Evolutionary conservation across 192 early-diverging fungal genomes (phyloP), one percentile per base, ranked within the genome.

Genomic region (Cetraspora pellucida): DNA sequence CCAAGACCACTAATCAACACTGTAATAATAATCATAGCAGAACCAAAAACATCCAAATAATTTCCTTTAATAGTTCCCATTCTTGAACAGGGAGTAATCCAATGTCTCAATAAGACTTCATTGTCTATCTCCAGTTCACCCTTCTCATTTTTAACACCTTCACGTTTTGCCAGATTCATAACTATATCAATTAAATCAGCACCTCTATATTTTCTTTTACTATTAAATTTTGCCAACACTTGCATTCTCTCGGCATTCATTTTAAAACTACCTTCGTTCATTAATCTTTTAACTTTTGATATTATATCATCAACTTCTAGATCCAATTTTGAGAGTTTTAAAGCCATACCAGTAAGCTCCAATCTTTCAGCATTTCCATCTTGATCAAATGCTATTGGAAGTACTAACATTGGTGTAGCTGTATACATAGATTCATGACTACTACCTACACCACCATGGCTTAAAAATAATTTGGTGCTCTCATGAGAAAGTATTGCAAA

Each of bases 401-500:
- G 64, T 3, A 74, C 6, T n/a, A 84, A 55, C 57, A 82, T 66
- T 13, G 60, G 79, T 30, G 47, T 77, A 1, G 76, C 74, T n/a
- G n/a, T n/a, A n/a, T n/a, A n/a, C n/a, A n/a, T n/a, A n/a, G n/a
- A n/a, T n/a, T n/a, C n/a, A n/a, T 80, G 58, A 28, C 72, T 27
- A 14, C 79, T 80, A 11, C 57, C 55, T 13, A 74, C 74, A 3
- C 79, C 83, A 2, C 81, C 78, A 25, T 84, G 81, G 0, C 69
- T 78, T 16, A 84, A 27, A 58, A 84, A 84, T 2, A 82, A 11
- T 21, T 25, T 47, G 7, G 60, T 78, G 0, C 72, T 65, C 2
- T 57, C 10, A 59, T 84, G 83, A 16, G 65, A 47, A 0, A 84
- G 52, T 25, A 82, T 67, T 13, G 81, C 72, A 28, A 78, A 78